Percentiles rank a stretch among this genome's conserved stretches.
Evolutionary conservation across 176 grass and related monocot genomes (phyloP).

Genomic region (Dendrocalamus sinicus): DNA sequence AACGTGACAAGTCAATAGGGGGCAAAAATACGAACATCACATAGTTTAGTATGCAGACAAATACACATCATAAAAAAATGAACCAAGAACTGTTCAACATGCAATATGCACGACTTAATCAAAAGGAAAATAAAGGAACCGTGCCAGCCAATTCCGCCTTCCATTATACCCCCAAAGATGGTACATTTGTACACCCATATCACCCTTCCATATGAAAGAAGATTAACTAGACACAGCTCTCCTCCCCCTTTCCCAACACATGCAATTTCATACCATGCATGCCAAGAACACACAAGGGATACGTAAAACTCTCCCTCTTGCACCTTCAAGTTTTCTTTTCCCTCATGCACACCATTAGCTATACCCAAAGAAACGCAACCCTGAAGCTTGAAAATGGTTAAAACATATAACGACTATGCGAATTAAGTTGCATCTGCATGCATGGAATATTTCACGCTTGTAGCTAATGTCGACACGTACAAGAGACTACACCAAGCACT

Average conservation of each 20-base stretch:
- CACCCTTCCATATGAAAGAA: not conserved
- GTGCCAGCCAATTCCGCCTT: not conserved
- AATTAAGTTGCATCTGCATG: constrained; percentile 5
- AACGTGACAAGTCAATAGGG: not conserved
- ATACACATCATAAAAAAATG: too few relatives aligned
- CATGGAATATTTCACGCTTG: constrained; percentile 20
- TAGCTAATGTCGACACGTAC: constrained; percentile 25
- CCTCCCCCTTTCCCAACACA: not conserved
- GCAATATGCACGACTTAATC: not conserved
- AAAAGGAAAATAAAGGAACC: not conserved
- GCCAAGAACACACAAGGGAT: constrained; percentile 51
- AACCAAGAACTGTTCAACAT: not conserved
- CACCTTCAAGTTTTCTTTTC: not conserved
- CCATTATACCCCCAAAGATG: constrained; percentile 26
- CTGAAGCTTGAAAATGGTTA: constrained; percentile 5
- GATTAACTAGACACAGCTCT: not conserved
- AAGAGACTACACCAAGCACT: constrained; percentile 41
- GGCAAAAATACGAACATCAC: not conserved
- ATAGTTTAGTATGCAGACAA: not conserved
- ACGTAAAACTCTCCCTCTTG: constrained; percentile 71
- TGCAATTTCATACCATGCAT: not conserved
- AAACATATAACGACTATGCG: not conserved
- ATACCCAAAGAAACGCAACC: constrained; percentile 51
- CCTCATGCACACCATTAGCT: constrained; percentile 42
- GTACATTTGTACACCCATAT: constrained; percentile 24